Conservation (phyloP, 352 stramenopile species). For the Phytophthora cryptogea region DNA sequence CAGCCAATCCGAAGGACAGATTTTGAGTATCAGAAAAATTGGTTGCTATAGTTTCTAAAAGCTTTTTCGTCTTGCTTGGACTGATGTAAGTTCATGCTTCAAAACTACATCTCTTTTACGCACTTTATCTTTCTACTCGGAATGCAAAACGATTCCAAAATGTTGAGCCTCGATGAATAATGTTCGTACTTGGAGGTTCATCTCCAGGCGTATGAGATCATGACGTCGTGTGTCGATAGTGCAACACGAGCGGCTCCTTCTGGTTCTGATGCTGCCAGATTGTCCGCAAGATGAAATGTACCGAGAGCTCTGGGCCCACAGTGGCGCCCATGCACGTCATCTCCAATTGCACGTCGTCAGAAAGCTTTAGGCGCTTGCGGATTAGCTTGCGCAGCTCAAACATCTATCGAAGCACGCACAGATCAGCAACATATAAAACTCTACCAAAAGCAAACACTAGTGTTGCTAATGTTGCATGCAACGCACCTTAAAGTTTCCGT, state of each 20-base stretch:
- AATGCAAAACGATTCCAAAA: not conserved
- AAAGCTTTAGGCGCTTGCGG: conserved; percentile 36
- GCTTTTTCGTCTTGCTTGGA: too few species aligned
- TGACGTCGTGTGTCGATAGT: conserved; percentile 44
- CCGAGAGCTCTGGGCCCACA: conserved; percentile 65
- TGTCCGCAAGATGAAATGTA: conserved; percentile 67
- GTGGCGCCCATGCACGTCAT: conserved; percentile 60
- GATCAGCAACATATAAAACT: not conserved
- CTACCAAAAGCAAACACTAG: not conserved
- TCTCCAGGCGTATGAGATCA: conserved; percentile 9
- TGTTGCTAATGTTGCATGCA: not conserved
- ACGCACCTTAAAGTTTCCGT: conserved; percentile 58
- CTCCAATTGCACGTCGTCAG: conserved; percentile 45
- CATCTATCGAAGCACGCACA: conserved; percentile 36
- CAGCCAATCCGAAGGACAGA: conserved; percentile 13
- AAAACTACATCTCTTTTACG: not conserved
- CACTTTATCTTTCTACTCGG: not conserved
- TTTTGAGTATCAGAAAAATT: not conserved
- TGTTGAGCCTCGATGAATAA: not conserved
- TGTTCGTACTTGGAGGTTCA: not conserved
- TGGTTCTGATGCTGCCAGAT: conserved; percentile 67
- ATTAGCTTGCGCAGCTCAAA: conserved; percentile 63
- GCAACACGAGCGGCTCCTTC: conserved; percentile 47
- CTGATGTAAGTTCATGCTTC: too few species aligned
- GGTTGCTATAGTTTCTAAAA: too few species aligned